Evolutionary conservation across 192 early-diverging fungal species (phyloP).

Genomic region (Podila horticola): DNA sequence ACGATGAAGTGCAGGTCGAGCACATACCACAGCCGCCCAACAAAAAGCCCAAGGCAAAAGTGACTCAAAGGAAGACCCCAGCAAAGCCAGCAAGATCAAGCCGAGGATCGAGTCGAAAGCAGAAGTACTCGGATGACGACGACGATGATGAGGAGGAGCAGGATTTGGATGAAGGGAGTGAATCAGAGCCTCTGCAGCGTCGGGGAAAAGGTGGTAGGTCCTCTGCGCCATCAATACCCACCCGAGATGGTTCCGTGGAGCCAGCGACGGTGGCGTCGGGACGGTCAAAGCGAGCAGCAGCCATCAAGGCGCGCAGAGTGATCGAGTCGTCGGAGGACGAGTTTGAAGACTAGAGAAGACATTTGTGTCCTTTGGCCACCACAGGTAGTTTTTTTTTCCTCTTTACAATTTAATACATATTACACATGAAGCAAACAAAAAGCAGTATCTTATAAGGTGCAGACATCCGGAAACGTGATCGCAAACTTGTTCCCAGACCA

Average conservation of each 20-base stretch:
- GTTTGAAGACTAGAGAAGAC: no score
- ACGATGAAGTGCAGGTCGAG: background rate
- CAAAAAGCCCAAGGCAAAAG: background rate
- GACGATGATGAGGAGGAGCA: slow-evolving; percentile 4
- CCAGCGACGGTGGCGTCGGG: background rate
- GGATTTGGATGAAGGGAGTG: background rate
- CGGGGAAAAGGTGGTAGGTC: background rate
- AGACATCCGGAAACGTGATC: no score
- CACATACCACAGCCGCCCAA: background rate
- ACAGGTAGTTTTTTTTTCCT: no score
- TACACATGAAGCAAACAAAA: no score
- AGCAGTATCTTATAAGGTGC: no score
- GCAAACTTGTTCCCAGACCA: no score
- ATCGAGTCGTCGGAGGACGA: slow-evolving; percentile 3
- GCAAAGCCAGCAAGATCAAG: background rate
- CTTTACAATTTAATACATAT: no score
- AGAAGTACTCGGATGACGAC: background rate
- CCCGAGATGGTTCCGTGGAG: background rate
- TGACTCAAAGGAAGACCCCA: background rate
- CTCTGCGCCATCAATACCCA: background rate
- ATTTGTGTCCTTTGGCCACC: no score
- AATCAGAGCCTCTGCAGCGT: background rate
- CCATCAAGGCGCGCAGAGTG: background rate
- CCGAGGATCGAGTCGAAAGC: background rate
- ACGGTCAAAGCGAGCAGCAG: slow-evolving; percentile 1